phyloP scores from a whole-genome alignment of 768 basidiomycete genomes.

The Melanogaster broomeanus region DNA sequence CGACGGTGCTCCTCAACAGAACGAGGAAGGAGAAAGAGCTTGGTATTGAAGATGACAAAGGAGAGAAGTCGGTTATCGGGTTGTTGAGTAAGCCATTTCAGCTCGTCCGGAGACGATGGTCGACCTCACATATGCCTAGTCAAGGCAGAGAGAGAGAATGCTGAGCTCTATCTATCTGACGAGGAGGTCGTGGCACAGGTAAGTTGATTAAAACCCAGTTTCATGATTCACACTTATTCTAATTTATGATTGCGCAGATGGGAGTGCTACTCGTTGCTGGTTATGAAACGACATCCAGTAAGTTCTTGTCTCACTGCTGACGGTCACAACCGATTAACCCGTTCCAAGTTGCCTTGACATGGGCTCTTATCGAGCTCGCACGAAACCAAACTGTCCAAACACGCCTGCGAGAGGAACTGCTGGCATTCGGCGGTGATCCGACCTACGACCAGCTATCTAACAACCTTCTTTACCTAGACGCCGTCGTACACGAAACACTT shows the following conservation, averaged over 20 bases:
- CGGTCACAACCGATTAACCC: constrained; percentile 16
- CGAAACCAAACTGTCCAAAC: constrained; percentile 45
- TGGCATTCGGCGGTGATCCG: constrained; percentile 47
- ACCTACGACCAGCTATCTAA: constrained; percentile 54
- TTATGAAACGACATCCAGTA: constrained; percentile 51
- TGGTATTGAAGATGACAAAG: constrained; percentile 25
- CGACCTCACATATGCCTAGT: constrained; percentile 24
- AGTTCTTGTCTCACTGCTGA: not conserved
- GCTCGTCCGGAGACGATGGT: not conserved
- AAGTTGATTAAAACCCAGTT: not conserved
- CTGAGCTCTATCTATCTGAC: constrained; percentile 33
- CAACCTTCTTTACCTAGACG: constrained; percentile 56
- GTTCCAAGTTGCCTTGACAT: constrained; percentile 16
- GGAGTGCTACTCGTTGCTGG: constrained; percentile 28
- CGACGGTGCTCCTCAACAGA: constrained; percentile 32
- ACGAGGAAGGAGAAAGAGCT: constrained; percentile 35
- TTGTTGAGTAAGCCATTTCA: constrained; percentile 29
- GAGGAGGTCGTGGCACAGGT: constrained; percentile 44
- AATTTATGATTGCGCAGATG: not conserved
- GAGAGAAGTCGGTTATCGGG: constrained; percentile 41
- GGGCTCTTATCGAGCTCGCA: constrained; percentile 60
- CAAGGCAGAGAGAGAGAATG: constrained; percentile 34
- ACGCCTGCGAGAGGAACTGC: constrained; percentile 52
- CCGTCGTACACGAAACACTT: constrained; percentile 47
- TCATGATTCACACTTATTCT: too few relatives aligned